Evolutionary conservation across 2,329 filamentous ascomycete species (phyloP).

Genomic region (Juglanconis sp.): DNA sequence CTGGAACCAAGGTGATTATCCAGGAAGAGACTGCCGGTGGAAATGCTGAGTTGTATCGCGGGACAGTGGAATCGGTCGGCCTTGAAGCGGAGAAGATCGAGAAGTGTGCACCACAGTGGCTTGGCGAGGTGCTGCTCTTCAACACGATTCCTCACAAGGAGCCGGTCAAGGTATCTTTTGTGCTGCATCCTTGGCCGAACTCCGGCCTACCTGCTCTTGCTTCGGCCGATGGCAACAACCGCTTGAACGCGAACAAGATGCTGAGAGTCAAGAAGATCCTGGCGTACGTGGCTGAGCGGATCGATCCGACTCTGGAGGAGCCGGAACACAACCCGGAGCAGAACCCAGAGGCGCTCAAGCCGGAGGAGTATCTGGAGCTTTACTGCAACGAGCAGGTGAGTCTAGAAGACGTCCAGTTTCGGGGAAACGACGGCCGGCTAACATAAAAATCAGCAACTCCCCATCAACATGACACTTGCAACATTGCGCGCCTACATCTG

Average conservation of each 20-base stretch:
- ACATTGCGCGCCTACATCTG: conserved; percentile 89
- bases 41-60: conserved; percentile 83
- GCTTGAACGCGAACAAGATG: conserved; percentile 96
- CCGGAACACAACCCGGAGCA: conserved; percentile 52
- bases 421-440: neutral
- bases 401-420: conserved; percentile 17
- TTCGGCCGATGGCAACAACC: conserved; percentile 75
- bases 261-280: conserved; percentile 92
- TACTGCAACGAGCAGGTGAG: conserved; percentile 90
- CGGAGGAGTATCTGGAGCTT: conserved; percentile 91
- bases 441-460: conserved; percentile 52
- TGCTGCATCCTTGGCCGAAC: conserved; percentile 78
- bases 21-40: conserved; percentile 67
- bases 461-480: conserved; percentile 85
- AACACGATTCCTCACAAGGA: conserved; percentile 84
- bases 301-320: conserved; percentile 55
- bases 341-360: conserved; percentile 61
- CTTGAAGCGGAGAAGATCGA: conserved; percentile 80
- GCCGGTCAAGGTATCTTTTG: conserved; percentile 93
- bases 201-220: conserved; percentile 67
- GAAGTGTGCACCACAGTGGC: conserved; percentile 83
- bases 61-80: conserved; percentile 76
- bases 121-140: conserved; percentile 81
- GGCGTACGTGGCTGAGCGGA: conserved; percentile 85
- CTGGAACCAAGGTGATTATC: conserved; percentile 64